phyloP scores from a whole-genome alignment of 139 green algal genomes.

The Dunaliella sp. region DNA sequence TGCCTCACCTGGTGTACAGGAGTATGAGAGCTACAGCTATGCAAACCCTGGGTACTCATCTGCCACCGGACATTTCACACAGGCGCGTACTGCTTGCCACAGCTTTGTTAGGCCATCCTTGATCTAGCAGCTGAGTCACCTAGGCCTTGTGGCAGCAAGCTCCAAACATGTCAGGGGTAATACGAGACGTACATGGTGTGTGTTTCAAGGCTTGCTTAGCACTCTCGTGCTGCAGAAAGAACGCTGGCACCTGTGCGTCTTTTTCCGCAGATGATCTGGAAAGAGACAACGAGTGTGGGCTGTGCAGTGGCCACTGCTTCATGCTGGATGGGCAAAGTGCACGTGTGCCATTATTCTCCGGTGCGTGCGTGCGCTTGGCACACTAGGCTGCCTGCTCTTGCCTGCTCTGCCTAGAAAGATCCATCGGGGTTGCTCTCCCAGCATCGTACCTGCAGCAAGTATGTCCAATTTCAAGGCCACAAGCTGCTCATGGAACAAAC shows the following conservation, averaged over 20 bases:
- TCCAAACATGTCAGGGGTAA: background rate
- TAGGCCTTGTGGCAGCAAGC: background rate
- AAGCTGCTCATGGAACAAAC: background rate
- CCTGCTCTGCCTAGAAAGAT: background rate
- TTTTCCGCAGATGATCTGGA: background rate
- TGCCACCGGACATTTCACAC: constrained; percentile 11
- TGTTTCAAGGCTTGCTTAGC: background rate
- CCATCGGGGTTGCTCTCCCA: too few relatives aligned
- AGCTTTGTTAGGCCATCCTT: background rate
- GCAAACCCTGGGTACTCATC: background rate
- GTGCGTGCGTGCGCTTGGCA: background rate
- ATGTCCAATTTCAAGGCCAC: too few relatives aligned
- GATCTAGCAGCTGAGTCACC: background rate
- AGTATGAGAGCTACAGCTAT: constrained; percentile 10
- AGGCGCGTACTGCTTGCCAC: too few relatives aligned
- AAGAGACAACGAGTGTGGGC: background rate
- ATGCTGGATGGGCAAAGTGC: background rate
- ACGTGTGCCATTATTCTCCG: background rate
- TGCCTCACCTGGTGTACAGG: too few relatives aligned
- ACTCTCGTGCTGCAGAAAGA: background rate
- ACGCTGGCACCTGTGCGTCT: background rate
- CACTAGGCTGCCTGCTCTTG: background rate
- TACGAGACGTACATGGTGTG: background rate
- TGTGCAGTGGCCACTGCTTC: background rate
- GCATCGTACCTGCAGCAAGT: too few relatives aligned